Evolutionary conservation across 495 filamentous ascomycete genomes (phyloP).

Genomic region (Podospora appendiculata): DNA sequence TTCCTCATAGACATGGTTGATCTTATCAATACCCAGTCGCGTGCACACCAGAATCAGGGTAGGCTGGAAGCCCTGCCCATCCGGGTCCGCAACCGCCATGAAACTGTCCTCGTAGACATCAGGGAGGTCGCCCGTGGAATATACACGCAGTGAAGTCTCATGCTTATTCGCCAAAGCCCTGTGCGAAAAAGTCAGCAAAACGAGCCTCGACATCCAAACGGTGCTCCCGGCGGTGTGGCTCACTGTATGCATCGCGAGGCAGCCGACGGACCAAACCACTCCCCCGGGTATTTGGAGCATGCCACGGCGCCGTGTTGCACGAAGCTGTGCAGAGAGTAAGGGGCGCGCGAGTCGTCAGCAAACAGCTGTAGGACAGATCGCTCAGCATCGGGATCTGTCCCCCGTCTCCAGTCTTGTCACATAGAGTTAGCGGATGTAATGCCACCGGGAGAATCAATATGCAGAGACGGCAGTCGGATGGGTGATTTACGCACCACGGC

Average conservation of each 20-base stretch:
- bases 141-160: slow-evolving; percentile 60
- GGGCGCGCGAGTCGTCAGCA: slow-evolving; percentile 76
- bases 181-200: slow-evolving; percentile 11
- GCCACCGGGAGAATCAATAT: neutral
- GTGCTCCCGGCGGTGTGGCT: slow-evolving; percentile 21
- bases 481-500: slow-evolving; percentile 56
- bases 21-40: slow-evolving; percentile 83
- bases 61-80: slow-evolving; percentile 60
- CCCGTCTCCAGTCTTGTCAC: slow-evolving; percentile 68
- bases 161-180: slow-evolving; percentile 66
- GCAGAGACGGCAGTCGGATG: neutral
- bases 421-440: neutral
- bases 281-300: slow-evolving; percentile 90
- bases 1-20: slow-evolving; percentile 89
- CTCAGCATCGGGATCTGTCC: slow-evolving; percentile 53
- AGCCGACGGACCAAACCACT: slow-evolving; percentile 99
- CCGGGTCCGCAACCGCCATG: slow-evolving; percentile 59
- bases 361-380: slow-evolving; percentile 71
- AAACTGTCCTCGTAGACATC: slow-evolving; percentile 91
- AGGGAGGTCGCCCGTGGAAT: slow-evolving; percentile 79
- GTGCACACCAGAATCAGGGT: slow-evolving; percentile 85
- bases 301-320: slow-evolving; percentile 79
- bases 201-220: neutral
- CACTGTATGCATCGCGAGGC: slow-evolving; percentile 95
- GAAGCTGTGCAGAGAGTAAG: slow-evolving; percentile 93